phyloP scores from a whole-genome alignment of 1,284 basidiomycete genomes.

The Puccinia horiana region DNA sequence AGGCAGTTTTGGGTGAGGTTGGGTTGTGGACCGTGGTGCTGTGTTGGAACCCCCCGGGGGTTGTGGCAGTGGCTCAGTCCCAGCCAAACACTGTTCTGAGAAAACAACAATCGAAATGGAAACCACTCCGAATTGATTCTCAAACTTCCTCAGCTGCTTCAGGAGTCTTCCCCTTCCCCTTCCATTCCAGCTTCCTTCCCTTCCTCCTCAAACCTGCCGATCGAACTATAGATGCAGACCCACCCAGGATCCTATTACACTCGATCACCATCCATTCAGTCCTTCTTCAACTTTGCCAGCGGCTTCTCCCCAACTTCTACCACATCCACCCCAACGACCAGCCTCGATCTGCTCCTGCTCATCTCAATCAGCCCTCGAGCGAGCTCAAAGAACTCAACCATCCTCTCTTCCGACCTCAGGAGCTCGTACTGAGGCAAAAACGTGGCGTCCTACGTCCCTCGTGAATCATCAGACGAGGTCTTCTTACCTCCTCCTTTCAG shows the following conservation, averaged over 20 bases:
- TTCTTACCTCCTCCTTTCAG: slow-evolving; percentile 42
- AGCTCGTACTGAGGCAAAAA: slow-evolving; percentile 20
- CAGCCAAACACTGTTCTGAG: no score
- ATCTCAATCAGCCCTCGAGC: background rate
- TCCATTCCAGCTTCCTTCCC: no score
- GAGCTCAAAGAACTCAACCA: background rate
- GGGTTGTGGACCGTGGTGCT: no score
- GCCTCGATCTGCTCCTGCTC: background rate
- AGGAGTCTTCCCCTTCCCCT: no score
- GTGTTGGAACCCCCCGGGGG: no score
- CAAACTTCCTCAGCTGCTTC: no score
- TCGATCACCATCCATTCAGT: background rate
- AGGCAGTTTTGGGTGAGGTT: no score
- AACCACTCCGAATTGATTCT: no score
- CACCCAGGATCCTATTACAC: background rate
- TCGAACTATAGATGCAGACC: slow-evolving; percentile 14
- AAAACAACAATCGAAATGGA: no score
- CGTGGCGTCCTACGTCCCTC: slow-evolving; percentile 44
- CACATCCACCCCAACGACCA: background rate
- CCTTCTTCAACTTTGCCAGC: background rate
- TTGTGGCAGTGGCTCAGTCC: no score
- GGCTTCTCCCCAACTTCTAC: background rate
- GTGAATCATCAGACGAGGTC: slow-evolving; percentile 39
- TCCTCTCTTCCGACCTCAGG: background rate
- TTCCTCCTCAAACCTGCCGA: no score